Evolutionary conservation across 2,329 filamentous ascomycete species (phyloP).

Genomic region (Penicillium sp.): DNA sequence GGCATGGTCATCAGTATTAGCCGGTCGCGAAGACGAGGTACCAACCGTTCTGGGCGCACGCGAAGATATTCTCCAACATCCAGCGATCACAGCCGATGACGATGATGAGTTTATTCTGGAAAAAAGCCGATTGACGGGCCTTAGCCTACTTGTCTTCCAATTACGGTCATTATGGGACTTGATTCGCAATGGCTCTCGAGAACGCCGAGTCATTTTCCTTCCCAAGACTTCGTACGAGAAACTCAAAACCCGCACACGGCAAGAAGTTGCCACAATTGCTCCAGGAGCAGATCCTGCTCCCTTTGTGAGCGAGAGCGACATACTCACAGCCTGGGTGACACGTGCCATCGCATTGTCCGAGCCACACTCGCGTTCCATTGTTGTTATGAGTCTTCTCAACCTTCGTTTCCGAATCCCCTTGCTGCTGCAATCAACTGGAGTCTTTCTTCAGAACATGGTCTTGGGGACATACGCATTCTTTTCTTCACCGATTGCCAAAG

Average conservation of each 20-base stretch:
- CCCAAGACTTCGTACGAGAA: constrained; percentile 1
- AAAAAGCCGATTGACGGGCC: constrained; percentile 1
- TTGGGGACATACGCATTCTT: constrained; percentile 11
- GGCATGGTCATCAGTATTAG: constrained; percentile 12
- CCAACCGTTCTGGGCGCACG: constrained; percentile 6
- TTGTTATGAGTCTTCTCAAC: constrained; percentile 9
- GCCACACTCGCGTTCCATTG: constrained; percentile 3
- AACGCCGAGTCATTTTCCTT: constrained; percentile 5
- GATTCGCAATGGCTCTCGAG: constrained; percentile 1
- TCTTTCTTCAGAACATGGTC: constrained; percentile 12
- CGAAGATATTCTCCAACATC: constrained; percentile 7
- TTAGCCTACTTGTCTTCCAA: constrained; percentile 1
- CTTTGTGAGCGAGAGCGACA: constrained; percentile 11
- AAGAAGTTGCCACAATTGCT: background rate
- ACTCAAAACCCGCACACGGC: background rate
- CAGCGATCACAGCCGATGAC: background rate
- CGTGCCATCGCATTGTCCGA: constrained; percentile 3
- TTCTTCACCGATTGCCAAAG: background rate
- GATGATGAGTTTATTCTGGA: constrained; percentile 5
- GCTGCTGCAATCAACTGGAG: background rate
- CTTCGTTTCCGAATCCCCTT: constrained; percentile 1
- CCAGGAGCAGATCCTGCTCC: background rate
- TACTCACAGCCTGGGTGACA: constrained; percentile 10
- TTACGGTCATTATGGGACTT: constrained; percentile 12
- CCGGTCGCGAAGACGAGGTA: constrained; percentile 5